These are phyloP conservation scores for Kazachstania africana DNA, from an alignment of 805 yeast species.

Conservation along the genomic window DNA sequence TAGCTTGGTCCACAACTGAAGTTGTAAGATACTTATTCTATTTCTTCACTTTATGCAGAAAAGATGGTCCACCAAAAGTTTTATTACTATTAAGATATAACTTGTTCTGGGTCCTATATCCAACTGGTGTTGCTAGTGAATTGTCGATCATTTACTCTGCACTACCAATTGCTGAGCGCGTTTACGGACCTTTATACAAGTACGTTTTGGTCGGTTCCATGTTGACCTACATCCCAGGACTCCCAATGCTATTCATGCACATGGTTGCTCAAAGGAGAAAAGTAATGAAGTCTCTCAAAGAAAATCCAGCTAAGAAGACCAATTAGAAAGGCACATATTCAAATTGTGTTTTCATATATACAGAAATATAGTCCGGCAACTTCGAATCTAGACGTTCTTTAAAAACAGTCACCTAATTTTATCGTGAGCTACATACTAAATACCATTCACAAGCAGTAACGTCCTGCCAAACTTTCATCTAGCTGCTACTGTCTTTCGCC, in stretches of 20 bases:
- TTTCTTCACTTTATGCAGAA: constrained; percentile 18
- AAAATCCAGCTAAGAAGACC: constrained; percentile 1
- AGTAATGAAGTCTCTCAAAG: constrained; percentile 39
- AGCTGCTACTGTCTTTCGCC: too few relatives aligned
- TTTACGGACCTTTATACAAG: constrained; percentile 40
- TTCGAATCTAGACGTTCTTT: too few relatives aligned
- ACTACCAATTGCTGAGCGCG: constrained; percentile 51
- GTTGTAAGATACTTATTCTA: constrained; percentile 81
- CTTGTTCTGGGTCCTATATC: constrained; percentile 72
- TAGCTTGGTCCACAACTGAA: constrained; percentile 95
- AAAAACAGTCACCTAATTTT: neutral
- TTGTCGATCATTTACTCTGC: constrained; percentile 57
- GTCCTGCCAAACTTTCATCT: too few relatives aligned
- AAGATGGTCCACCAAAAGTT: constrained; percentile 43
- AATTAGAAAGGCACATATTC: neutral
- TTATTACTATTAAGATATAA: constrained; percentile 73
- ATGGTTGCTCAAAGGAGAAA: constrained; percentile 84
- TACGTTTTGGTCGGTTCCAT: constrained; percentile 45
- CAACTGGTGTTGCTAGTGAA: constrained; percentile 87
- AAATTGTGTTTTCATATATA: too few relatives aligned
- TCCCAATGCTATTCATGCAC: constrained; percentile 72
- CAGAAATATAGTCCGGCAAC: too few relatives aligned
- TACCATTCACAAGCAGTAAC: too few relatives aligned
- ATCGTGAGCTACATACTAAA: too few relatives aligned
- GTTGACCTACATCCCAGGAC: constrained; percentile 72